Percentiles rank a stretch among this genome's conserved stretches.
Evolutionary conservation across 2,329 filamentous ascomycete genomes (phyloP).

Genomic region (Xylariaceae sp.): DNA sequence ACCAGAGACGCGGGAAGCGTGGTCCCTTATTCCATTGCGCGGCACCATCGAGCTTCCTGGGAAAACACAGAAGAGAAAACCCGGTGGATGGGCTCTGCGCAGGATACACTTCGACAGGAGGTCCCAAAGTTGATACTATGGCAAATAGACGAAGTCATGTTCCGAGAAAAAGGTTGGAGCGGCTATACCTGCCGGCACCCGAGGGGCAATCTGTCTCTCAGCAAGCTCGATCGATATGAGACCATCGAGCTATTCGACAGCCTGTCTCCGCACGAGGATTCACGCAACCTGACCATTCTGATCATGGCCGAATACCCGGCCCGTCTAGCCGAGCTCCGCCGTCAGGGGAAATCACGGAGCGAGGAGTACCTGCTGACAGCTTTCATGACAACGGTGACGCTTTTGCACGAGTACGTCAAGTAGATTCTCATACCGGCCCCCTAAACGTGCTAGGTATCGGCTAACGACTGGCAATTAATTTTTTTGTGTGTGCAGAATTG

Average conservation of each 20-base stretch:
- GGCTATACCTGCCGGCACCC: conserved; percentile 34
- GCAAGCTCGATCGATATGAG: conserved; percentile 24
- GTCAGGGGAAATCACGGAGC: conserved; percentile 17
- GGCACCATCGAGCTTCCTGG: conserved; percentile 27
- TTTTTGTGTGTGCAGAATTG: conserved; percentile 23
- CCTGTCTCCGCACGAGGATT: conserved; percentile 9
- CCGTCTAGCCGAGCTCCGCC: conserved; percentile 26
- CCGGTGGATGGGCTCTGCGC: conserved; percentile 23
- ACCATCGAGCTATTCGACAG: conserved; percentile 26
- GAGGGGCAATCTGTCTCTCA: conserved; percentile 18
- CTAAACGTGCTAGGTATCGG: too few relatives aligned
- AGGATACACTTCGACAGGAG: conserved; percentile 16
- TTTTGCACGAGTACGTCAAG: conserved; percentile 32
- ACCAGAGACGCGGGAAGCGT: background rate
- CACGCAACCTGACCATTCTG: conserved; percentile 27
- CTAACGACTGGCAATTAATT: too few relatives aligned
- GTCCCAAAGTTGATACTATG: conserved; percentile 26
- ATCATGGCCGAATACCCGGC: conserved; percentile 29
- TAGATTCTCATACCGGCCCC: background rate
- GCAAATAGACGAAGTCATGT: conserved; percentile 31
- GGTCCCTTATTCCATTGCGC: conserved; percentile 23
- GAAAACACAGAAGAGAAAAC: conserved; percentile 17
- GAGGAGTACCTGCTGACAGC: conserved; percentile 34
- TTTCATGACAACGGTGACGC: conserved; percentile 32
- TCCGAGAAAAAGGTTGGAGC: conserved; percentile 28